phyloP scores from a whole-genome alignment of 495 filamentous ascomycete species.

The Beverwykella pulmonaria region DNA sequence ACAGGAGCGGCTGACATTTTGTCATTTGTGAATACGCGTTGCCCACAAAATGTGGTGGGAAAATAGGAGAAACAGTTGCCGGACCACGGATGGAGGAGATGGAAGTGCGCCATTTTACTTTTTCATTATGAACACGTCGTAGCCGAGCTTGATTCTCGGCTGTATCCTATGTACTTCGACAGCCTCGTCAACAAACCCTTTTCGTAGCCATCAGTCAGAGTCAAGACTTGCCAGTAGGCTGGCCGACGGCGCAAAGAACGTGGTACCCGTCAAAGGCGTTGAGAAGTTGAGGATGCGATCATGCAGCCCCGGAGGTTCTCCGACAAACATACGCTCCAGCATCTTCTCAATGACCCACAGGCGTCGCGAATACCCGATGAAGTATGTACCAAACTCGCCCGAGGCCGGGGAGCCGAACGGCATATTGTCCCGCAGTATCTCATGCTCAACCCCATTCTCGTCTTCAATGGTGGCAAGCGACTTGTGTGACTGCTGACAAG shows the following conservation, averaged over 20 bases:
- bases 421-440: conserved; percentile 63
- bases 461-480: conserved; percentile 58
- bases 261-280: conserved; percentile 54
- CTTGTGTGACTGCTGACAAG: conserved; percentile 57
- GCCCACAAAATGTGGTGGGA: no score
- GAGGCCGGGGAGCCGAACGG: conserved; percentile 59
- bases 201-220: neutral
- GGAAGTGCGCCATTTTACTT: no score
- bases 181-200: no score
- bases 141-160: no score
- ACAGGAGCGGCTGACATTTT: no score
- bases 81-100: no score
- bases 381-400: conserved; percentile 61
- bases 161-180: no score
- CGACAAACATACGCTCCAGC: conserved; percentile 61
- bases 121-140: no score
- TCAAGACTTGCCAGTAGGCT: conserved; percentile 48
- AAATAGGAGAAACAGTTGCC: no score
- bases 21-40: no score
- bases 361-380: conserved; percentile 59
- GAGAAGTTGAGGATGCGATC: conserved; percentile 61
- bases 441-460: conserved; percentile 54
- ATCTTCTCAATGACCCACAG: conserved; percentile 64
- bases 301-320: conserved; percentile 57
- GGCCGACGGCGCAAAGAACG: conserved; percentile 59